Base-by-base conservation (phyloP, 805 yeast species). In the Komagataella pseudopastoris region DNA sequence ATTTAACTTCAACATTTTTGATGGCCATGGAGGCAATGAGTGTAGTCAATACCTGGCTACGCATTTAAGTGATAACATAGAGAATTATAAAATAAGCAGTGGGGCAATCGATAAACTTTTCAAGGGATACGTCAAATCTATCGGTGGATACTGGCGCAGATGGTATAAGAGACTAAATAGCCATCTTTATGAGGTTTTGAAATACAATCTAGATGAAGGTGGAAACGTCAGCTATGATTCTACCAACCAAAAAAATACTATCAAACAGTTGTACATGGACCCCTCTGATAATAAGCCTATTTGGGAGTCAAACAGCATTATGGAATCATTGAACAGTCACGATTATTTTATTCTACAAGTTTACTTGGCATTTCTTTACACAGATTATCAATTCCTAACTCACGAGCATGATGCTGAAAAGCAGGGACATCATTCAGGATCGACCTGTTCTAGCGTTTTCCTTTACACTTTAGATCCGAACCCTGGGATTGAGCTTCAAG, bases 11-110 rank as follows among this genome's bases (percentile, higher is more conserved):
- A 78, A 80, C 48, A 75, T 93, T 1, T 89, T 86, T 64, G 99
- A 93, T 67, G 99, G 99, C 7, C 99, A 93, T 67, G 99, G 98
- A 6, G 95, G 96, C 20, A 74, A 72, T 22, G 81, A 82, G 51
- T 87, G 96, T 59, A 74, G 89, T 48, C 73, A 70, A 22, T 85
- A 75, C 59, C 69, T 90, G 10, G 67, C 73, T 18, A 65, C 71
- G 3, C 70, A 80, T 51, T 70, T 93, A 30, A 80, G 73, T 51
- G 62, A 60, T 56, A 72, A 64, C 58, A 77, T 77, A 61, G 95
- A 80, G 56, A 58, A 55, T 44, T 71, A 63, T 49, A 69, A 52
- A 60, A 63, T 50, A 59, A 67, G 51, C 65, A 75, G 59, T 58
- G 55, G 54, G 5, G 51, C 57, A 4, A 61, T 71, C 20, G 59